A percentile compares a stretch with the other conserved stretches of the same genome.
phyloP scores from a whole-genome alignment of 2,329 filamentous ascomycete genomes.

The Arachnomyces sp. region DNA sequence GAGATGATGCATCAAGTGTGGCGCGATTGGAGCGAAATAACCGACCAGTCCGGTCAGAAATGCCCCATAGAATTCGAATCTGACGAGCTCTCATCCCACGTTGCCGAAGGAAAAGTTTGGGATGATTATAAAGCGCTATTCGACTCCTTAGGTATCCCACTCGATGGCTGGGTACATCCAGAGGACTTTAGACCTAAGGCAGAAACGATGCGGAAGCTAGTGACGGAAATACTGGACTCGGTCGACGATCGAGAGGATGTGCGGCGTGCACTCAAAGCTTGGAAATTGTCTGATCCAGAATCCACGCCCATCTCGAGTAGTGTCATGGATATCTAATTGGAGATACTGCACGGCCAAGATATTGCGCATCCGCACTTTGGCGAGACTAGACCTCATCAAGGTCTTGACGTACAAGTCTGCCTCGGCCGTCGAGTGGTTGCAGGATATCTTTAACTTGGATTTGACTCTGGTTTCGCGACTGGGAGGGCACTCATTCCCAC shows the following conservation, averaged over 20 bases:
- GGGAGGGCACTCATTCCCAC: constrained; percentile 91
- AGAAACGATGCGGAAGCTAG: constrained; percentile 13
- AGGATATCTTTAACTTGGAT: constrained; percentile 98
- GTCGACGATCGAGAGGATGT: constrained; percentile 12
- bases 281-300: constrained; percentile 12
- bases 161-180: constrained; percentile 16
- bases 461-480: constrained; percentile 94
- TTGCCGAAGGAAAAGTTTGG: constrained; percentile 12
- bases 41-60: constrained; percentile 7
- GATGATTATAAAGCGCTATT: constrained; percentile 13
- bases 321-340: constrained; percentile 2
- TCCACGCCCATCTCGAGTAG: constrained; percentile 1
- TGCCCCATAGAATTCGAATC: constrained; percentile 12
- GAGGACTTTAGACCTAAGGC: constrained; percentile 14
- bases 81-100: constrained; percentile 13
- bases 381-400: constrained; percentile 94
- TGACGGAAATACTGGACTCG: constrained; percentile 9
- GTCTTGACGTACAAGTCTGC: constrained; percentile 99
- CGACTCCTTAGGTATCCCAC: constrained; percentile 11
- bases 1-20: constrained; percentile 15
- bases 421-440: constrained; percentile 93
- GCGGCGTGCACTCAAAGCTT: constrained; percentile 13
- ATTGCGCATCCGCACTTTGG: too few species aligned
- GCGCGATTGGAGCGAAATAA: constrained; percentile 14
- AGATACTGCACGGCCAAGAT: too few species aligned